A percentile compares a stretch with the other conserved stretches of the same genome.
These are phyloP conservation scores for Colletotrichum gigasporum DNA, from an alignment of 2,329 filamentous ascomycete species.

Conservation along the genomic window DNA sequence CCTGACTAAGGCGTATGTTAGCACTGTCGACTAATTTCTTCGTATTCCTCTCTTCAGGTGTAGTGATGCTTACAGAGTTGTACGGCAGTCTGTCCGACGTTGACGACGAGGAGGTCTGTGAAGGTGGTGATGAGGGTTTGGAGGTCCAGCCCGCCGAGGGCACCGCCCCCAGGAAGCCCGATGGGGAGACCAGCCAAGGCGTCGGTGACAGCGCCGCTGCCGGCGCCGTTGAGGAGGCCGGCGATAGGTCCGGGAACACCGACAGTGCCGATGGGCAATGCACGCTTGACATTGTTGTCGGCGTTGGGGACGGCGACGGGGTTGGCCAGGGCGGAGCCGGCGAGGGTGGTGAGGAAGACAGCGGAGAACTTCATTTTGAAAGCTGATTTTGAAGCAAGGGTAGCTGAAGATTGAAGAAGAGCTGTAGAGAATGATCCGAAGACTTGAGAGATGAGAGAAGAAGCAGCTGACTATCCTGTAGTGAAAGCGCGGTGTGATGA, in stretches of 20 bases:
- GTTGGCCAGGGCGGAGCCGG: constrained; percentile 11
- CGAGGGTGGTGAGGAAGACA: constrained; percentile 19
- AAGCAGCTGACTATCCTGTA: constrained; percentile 31
- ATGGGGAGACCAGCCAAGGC: background rate
- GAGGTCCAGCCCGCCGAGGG: background rate
- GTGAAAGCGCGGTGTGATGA: constrained; percentile 17
- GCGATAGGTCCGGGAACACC: background rate
- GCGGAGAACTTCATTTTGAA: constrained; percentile 30
- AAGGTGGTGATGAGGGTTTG: background rate
- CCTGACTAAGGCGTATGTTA: no score
- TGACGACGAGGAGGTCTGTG: background rate
- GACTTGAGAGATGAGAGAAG: constrained; percentile 12
- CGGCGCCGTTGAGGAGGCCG: background rate
- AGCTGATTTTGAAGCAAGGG: background rate
- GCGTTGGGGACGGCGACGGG: constrained; percentile 10
- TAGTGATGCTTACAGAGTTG: no score
- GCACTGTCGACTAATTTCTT: no score
- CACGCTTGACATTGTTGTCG: no score
- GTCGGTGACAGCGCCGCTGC: background rate
- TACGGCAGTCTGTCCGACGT: no score
- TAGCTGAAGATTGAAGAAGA: background rate
- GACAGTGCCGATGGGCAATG: no score
- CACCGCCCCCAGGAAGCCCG: background rate
- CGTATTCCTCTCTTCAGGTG: no score
- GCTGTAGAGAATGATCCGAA: constrained; percentile 1